Evolutionary conservation across 768 basidiomycete genomes (phyloP).

Genomic region (Rhizopogon vulgaris): DNA sequence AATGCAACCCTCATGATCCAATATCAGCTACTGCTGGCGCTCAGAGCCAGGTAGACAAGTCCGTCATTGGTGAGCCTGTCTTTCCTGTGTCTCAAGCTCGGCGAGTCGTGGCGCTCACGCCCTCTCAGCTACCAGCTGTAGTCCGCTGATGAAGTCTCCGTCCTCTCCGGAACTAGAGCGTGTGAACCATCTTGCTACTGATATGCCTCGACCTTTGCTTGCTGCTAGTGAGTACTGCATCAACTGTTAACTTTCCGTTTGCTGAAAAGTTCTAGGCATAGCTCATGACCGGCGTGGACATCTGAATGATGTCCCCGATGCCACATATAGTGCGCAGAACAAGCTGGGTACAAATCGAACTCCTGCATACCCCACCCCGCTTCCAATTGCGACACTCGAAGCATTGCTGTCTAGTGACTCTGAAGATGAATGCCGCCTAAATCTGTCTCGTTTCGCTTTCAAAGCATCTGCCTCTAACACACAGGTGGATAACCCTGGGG

Average conservation of each 20-base stretch:
- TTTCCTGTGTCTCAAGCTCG: neutral
- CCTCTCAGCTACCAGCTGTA: neutral
- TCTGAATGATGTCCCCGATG: neutral
- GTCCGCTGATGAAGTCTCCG: neutral
- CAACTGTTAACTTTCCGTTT: neutral
- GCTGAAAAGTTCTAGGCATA: neutral
- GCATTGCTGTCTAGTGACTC: slow-evolving; percentile 7
- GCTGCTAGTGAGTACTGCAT: neutral
- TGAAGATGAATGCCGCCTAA: slow-evolving; percentile 19
- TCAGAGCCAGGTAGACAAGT: neutral
- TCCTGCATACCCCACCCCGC: slow-evolving; percentile 5
- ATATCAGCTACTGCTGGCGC: neutral
- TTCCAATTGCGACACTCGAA: slow-evolving; percentile 9
- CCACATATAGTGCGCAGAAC: neutral
- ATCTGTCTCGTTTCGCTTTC: slow-evolving; percentile 39
- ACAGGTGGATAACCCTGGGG: neutral
- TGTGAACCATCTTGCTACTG: neutral
- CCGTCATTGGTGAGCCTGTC: neutral
- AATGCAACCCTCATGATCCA: neutral
- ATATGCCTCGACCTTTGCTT: neutral
- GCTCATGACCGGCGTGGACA: neutral
- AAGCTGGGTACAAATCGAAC: neutral
- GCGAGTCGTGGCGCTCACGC: neutral
- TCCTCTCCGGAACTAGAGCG: neutral
- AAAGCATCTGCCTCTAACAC: neutral